Evolutionary conservation across 768 basidiomycete species (phyloP), one percentile per base, ranked within the genome.

Genomic region (Kwoniella sp.): DNA sequence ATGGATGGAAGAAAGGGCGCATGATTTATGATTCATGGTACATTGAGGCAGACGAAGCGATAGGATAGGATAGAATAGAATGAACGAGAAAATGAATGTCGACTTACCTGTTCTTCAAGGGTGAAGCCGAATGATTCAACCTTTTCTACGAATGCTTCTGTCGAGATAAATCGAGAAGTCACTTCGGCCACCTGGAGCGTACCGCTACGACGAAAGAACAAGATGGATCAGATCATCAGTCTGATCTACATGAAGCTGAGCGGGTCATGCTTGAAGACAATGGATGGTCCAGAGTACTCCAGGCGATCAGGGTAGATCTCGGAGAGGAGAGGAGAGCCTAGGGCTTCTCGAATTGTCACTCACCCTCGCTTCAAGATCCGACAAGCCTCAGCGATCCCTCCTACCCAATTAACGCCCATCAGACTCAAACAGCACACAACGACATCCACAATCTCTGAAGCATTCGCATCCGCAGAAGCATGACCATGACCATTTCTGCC

Each of bases 371-470:
- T 89, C 40, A 98, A 82, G 44, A 98, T 85, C 68, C 96, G 84
- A 86, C 91, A 90, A 8, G 90, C 89, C 78, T 99, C 94, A 26
- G 89, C 84, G 26, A 98, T 84, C 71, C 91, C 91, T 49, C 84
- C 84, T n/a, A 90, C 85, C 96, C 96, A 99, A 76, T 99, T 97
- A 17, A 88, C 90, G 30, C 91, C 90, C 96, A 99, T 99, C 67
- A 99, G 83, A 74, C 94, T 97, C 68, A 99, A 84, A 24, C 94
- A 91, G 77, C 92, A 98, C 24, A 98, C 88, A 7, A 87, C 92
- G 6, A 92, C 88, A 76, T 99, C 94, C 1, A 92, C 91, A 2
- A 98, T 79, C 67, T 91, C 88, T 0, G 87, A 91, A 55, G 85
- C 84, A 27, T 85, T 86, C 53, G 55, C 69, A 69, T 19, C 6